A percentile compares a stretch with the other conserved stretches of the same genome.
phyloP scores from a whole-genome alignment of 352 stramenopile genomes.

The Phytophthora cryptogea region DNA sequence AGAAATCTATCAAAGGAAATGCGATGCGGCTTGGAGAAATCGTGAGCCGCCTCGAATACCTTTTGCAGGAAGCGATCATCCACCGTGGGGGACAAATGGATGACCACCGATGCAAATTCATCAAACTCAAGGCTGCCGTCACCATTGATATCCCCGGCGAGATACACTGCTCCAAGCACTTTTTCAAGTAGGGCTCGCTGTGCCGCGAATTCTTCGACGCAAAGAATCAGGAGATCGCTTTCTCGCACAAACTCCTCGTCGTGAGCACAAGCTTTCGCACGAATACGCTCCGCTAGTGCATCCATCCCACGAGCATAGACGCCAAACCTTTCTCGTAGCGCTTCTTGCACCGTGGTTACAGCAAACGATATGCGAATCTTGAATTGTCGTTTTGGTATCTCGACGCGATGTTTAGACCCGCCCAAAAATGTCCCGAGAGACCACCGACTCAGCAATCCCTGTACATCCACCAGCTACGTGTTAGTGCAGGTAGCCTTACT shows the following conservation, averaged over 20 bases:
- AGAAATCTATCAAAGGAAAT: conserved; percentile 71
- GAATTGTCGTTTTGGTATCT: conserved; percentile 56
- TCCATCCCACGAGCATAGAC: conserved; percentile 66
- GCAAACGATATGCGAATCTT: conserved; percentile 62
- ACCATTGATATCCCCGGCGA: conserved; percentile 65
- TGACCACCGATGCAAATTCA: conserved; percentile 71
- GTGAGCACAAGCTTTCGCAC: conserved; percentile 31
- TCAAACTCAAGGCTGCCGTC: conserved; percentile 76
- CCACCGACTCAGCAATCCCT: conserved; percentile 67
- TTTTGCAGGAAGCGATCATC: conserved; percentile 65
- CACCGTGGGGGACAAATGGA: conserved; percentile 52
- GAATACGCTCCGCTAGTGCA: conserved; percentile 44
- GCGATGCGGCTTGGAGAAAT: conserved; percentile 55
- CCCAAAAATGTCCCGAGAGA: conserved; percentile 61
- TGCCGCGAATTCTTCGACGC: conserved; percentile 60
- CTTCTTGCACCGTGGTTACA: conserved; percentile 55
- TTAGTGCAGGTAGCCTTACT: neutral
- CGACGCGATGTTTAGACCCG: conserved; percentile 56
- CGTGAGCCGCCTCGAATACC: conserved; percentile 63
- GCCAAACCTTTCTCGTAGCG: conserved; percentile 63
- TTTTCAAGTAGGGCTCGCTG: conserved; percentile 64
- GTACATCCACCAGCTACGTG: neutral
- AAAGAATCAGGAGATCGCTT: conserved; percentile 58
- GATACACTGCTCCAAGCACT: conserved; percentile 73
- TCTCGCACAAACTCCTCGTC: conserved; percentile 74